A percentile compares a stretch with the other conserved stretches of the same genome.
Conservation (phyloP, 2,329 filamentous ascomycete genomes). For the Graphium sp. region DNA sequence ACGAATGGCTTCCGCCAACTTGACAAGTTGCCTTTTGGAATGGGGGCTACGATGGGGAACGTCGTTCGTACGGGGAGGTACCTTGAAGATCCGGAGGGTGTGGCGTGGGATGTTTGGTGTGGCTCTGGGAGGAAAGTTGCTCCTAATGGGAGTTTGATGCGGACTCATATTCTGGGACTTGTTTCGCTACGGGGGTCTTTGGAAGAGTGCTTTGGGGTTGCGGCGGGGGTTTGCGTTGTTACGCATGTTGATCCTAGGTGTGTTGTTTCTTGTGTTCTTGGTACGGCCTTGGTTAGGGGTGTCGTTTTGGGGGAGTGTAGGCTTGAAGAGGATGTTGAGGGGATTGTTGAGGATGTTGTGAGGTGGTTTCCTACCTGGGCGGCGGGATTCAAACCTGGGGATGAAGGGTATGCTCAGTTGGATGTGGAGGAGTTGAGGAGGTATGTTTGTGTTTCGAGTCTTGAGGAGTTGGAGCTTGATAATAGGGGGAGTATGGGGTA, state of each 20-base stretch:
- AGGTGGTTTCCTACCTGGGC: conserved; percentile 16
- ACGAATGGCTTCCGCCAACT: conserved; percentile 25
- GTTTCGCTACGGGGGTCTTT: conserved; percentile 22
- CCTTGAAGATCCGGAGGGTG: conserved; percentile 18
- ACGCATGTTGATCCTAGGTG: conserved; percentile 35
- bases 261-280: conserved; percentile 28
- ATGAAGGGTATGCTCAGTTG: conserved; percentile 14
- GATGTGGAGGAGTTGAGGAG: conserved; percentile 21
- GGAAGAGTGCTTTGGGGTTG: conserved; percentile 23
- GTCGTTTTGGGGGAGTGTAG: conserved; percentile 25
- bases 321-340: conserved; percentile 20
- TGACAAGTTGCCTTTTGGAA: conserved; percentile 26
- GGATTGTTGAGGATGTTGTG: conserved; percentile 19
- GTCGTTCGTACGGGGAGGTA: conserved; percentile 23
- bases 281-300: conserved; percentile 25
- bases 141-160: conserved; percentile 34
- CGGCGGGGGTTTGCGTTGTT: conserved; percentile 21
- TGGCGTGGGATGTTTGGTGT: conserved; percentile 23
- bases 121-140: conserved; percentile 19
- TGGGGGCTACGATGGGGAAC: conserved; percentile 26
- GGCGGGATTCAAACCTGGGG: conserved; percentile 6
- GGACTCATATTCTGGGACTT: conserved; percentile 31
- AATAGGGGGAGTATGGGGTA: conserved; percentile 28
- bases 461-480: conserved; percentile 25
- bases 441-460: conserved; percentile 17